Conservation (phyloP, 1,139 yeast species). For the Nakaseomyces delphensis region DNA sequence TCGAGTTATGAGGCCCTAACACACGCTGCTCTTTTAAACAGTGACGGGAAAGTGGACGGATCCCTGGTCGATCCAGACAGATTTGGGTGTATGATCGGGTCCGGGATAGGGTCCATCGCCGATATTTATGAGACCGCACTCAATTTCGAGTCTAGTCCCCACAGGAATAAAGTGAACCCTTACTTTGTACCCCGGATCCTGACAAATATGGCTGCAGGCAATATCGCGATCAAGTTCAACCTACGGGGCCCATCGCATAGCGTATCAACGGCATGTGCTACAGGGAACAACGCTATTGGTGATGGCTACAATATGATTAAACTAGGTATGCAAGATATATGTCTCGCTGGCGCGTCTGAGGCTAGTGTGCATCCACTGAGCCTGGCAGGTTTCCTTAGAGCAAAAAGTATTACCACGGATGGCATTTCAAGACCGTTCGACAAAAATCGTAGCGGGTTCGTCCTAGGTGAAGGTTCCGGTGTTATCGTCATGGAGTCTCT, state of each 20-base stretch:
- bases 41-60: conserved; percentile 10
- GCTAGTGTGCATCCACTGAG: conserved; percentile 81
- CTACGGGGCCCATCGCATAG: conserved; percentile 81
- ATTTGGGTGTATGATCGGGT: conserved; percentile 77
- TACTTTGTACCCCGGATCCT: conserved; percentile 75
- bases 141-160: conserved; percentile 33
- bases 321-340: conserved; percentile 73
- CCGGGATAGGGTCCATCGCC: conserved; percentile 85
- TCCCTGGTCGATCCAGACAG: conserved; percentile 16
- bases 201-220: conserved; percentile 93
- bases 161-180: conserved; percentile 74
- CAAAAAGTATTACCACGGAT: conserved; percentile 62
- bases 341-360: conserved; percentile 92
- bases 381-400: conserved; percentile 85
- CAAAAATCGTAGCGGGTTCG: conserved; percentile 69
- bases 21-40: conserved; percentile 43
- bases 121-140: conserved; percentile 58
- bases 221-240: conserved; percentile 69
- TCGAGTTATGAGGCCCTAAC: conserved; percentile 70
- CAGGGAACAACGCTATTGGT: conserved; percentile 90
- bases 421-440: conserved; percentile 87
- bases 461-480: conserved; percentile 90
- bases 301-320: conserved; percentile 79
- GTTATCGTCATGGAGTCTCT: conserved; percentile 65
- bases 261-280: conserved; percentile 92